Base-by-base conservation (phyloP, 2,329 filamentous ascomycete genomes). In the Lecanoromycetidae sp. region DNA sequence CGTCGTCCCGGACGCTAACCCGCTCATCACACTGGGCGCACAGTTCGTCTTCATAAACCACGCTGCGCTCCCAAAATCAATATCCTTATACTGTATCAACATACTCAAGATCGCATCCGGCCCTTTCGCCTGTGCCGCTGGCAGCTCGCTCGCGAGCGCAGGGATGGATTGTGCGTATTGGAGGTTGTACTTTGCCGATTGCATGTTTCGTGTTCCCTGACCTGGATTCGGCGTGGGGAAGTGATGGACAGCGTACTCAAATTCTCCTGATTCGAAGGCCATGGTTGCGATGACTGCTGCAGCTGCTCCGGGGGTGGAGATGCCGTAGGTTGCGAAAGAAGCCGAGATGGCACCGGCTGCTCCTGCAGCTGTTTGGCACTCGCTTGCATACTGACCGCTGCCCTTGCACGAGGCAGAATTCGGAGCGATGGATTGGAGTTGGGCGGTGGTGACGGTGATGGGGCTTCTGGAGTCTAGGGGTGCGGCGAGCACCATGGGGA, bases 151-250 rank as follows among this genome's bases (percentile, higher is more conserved):
- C 3, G 61, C 58, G 2, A 80, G 53, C 1, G 60, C 69, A 0
- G 67, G 63, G 3, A 74, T 63, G 0, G 65, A 68, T 1, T 57
- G 44, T 4, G 76, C 77, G 54, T 82, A 82, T 55, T 69, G 55
- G 1, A 66, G 52, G 55, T 80, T 77, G 61, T 66, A 79, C 1
- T 62, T 56, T 0, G 75, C 66, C 44, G 67, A 71, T 61, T 81
- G 75, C 79, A 83, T 82, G 58, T 79, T 79, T 3, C 76, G 66
- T 0, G 84, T 87, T 20, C 84, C 84, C 61, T 88, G 82, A 7
- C 84, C 84, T 0, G 80, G 71, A 0, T 65, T 58, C 53, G 68
- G 34, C 13, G 59, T 62, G 0, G 73, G 74, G 66, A 62, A 74
- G 56, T 78, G 68, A 64, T 87, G 86, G 61, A 71, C 73, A 63